phyloP scores from a whole-genome alignment of 2,329 filamentous ascomycete genomes.

The Cryphonectria parasitica region DNA sequence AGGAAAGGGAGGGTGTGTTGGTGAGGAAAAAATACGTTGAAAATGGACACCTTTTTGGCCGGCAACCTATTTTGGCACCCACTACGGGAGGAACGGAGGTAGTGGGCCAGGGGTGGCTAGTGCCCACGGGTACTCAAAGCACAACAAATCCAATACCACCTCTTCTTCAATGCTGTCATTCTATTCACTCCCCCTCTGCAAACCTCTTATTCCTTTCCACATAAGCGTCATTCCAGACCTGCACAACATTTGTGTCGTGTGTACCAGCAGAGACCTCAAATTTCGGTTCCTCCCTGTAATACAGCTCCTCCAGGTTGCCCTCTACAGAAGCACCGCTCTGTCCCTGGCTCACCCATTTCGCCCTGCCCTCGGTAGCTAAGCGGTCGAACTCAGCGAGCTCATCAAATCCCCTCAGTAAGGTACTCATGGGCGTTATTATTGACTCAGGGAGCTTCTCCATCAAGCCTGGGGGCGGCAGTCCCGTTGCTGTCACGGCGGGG shows the following conservation, averaged over 20 bases:
- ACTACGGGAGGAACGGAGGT: too few species aligned
- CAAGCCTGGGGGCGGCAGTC: constrained; percentile 13
- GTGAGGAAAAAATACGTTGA: too few species aligned
- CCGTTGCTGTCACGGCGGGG: constrained; percentile 15
- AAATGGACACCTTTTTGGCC: too few species aligned
- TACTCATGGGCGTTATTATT: constrained; percentile 16
- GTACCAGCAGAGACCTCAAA: not conserved
- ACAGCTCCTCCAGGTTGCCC: constrained; percentile 9
- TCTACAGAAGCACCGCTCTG: constrained; percentile 11
- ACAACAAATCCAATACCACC: not conserved
- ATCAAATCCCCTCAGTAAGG: constrained; percentile 16
- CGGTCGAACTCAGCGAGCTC: constrained; percentile 21
- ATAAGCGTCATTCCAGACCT: not conserved
- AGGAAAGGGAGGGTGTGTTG: too few species aligned
- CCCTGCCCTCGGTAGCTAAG: not conserved
- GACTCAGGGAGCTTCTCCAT: constrained; percentile 3
- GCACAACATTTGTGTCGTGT: not conserved
- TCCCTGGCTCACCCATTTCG: constrained; percentile 9
- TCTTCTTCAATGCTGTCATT: not conserved
- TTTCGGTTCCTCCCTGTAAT: constrained; percentile 7
- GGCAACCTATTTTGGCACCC: too few species aligned
- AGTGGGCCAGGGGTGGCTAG: too few species aligned
- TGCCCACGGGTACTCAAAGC: too few species aligned
- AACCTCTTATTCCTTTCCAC: constrained; percentile 16
- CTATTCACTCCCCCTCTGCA: not conserved